Base-by-base conservation (phyloP, 1,284 basidiomycete genomes). In the Marasmius fiardii region DNA sequence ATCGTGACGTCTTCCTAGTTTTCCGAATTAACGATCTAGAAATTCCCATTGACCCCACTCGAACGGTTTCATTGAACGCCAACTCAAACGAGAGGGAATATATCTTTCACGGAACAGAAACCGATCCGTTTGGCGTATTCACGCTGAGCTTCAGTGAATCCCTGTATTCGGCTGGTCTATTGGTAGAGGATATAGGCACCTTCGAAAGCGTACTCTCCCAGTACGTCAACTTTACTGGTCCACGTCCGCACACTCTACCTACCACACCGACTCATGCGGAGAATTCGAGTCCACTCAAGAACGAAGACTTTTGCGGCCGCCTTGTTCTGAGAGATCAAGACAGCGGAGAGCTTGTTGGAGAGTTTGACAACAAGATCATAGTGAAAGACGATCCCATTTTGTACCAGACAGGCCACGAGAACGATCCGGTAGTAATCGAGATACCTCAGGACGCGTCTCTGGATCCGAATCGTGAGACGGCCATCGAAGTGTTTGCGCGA, bases 241-340 rank as follows among this genome's bases (percentile, higher is more conserved):
- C 57, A 39, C 52, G 56, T 16, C 43, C 58, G 6, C 37, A 55
- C 8, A 43, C 58, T 14, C 52, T 54, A 20, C 59, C 61, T 16
- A 55, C 57, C 11, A 56, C 55, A 31, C 55, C 50, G n/a, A n/a
- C n/a, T 24, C 59, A 53, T 43, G 60, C 57, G 35, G 34, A 18
- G 51, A 50, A 60, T 4, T 10, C 28, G 28, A 31, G 4, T 4
- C 10, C 5, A 4, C 5, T 31, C 4, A 37, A 24, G 35, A 14
- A 37, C 52, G 58, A 26, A 66, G 33, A 31, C 28, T 71, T 88
- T 23, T 77, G 84, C 39, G 88, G 89, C 4, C 81, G 80, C 50
- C 77, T 93, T 33, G 81, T 93, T 8, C 79, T 92, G 54, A 78
- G 92, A 59, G 85, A 93, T 67, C 81, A 92, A 66, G 77, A 83